These are phyloP conservation scores for Ophidiomyces ophidiicola DNA, from an alignment of 2,329 filamentous ascomycete species.

Conservation along the genomic window DNA sequence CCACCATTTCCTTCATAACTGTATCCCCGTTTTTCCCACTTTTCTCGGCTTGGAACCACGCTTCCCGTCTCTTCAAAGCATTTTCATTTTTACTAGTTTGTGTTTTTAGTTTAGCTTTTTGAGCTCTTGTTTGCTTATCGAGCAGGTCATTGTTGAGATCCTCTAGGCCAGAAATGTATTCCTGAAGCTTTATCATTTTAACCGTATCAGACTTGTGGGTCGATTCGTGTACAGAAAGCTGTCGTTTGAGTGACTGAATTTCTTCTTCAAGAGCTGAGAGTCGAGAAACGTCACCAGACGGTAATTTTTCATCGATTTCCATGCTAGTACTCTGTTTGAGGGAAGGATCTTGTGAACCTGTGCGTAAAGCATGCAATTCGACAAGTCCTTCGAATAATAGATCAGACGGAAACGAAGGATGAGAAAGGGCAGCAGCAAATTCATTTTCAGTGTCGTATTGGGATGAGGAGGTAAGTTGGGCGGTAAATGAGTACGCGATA, in stretches of 20 bases:
- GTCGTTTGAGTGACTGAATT: conserved; percentile 29
- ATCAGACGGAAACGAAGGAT: conserved; percentile 28
- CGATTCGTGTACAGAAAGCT: conserved; percentile 21
- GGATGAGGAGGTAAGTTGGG: conserved; percentile 24
- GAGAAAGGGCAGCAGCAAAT: conserved; percentile 30
- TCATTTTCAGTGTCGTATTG: conserved; percentile 13
- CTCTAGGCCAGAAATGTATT: conserved; percentile 25
- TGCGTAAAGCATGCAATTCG: conserved; percentile 25
- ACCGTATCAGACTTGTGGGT: conserved; percentile 26
- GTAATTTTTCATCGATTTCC: background rate
- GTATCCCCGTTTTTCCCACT: conserved; percentile 32
- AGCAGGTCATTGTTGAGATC: conserved; percentile 31
- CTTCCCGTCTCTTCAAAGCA: conserved; percentile 30
- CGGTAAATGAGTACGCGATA: conserved; percentile 32
- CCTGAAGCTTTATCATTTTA: conserved; percentile 29
- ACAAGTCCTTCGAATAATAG: conserved; percentile 32
- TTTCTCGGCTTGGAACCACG: conserved; percentile 36
- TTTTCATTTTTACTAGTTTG: conserved; percentile 31
- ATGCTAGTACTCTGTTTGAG: conserved; percentile 13
- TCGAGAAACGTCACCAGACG: conserved; percentile 17
- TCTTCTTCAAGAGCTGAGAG: conserved; percentile 30
- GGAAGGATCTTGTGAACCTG: conserved; percentile 14
- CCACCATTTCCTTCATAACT: conserved; percentile 29
- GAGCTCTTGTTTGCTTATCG: conserved; percentile 27
- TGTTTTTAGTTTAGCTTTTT: conserved; percentile 23